Conservation (phyloP, 1,284 basidiomycete genomes). For the Pseudozyma hubeiensis region DNA sequence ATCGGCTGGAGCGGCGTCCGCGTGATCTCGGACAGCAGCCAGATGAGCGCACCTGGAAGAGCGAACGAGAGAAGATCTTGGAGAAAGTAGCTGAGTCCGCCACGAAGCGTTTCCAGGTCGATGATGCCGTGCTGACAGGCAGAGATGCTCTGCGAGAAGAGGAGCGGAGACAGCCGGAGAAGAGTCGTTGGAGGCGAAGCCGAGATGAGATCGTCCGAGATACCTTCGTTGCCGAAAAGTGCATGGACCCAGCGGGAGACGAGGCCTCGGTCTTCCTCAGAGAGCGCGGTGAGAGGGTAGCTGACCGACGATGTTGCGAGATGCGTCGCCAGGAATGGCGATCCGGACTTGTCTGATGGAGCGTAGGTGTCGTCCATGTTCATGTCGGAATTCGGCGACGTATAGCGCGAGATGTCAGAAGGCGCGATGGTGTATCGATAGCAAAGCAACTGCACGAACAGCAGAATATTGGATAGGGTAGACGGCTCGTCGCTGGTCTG, state of each 20-base stretch:
- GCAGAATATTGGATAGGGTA: constrained; percentile 40
- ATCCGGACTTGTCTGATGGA: background rate
- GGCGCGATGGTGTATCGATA: constrained; percentile 25
- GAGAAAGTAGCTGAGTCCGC: constrained; percentile 72
- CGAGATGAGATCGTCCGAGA: constrained; percentile 69
- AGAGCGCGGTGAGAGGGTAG: constrained; percentile 62
- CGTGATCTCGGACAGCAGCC: constrained; percentile 47
- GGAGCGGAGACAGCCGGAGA: constrained; percentile 70
- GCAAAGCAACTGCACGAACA: constrained; percentile 48
- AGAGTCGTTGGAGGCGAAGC: constrained; percentile 70
- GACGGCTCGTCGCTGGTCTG: constrained; percentile 55
- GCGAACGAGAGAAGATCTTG: constrained; percentile 73
- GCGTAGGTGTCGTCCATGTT: background rate
- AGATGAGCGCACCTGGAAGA: constrained; percentile 70
- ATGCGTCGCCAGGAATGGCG: constrained; percentile 53
- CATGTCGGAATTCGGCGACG: background rate
- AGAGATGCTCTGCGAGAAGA: constrained; percentile 71
- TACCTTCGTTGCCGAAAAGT: constrained; percentile 69
- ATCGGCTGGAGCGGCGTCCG: constrained; percentile 24
- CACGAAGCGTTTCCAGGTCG: constrained; percentile 71
- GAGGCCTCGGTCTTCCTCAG: constrained; percentile 62
- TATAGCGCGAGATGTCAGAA: constrained; percentile 12
- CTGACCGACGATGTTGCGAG: constrained; percentile 57
- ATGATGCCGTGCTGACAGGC: constrained; percentile 71
- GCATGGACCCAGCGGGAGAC: constrained; percentile 68